These are phyloP conservation scores for Penicillium lividum DNA, from an alignment of 495 filamentous ascomycete genomes.

Conservation along the genomic window DNA sequence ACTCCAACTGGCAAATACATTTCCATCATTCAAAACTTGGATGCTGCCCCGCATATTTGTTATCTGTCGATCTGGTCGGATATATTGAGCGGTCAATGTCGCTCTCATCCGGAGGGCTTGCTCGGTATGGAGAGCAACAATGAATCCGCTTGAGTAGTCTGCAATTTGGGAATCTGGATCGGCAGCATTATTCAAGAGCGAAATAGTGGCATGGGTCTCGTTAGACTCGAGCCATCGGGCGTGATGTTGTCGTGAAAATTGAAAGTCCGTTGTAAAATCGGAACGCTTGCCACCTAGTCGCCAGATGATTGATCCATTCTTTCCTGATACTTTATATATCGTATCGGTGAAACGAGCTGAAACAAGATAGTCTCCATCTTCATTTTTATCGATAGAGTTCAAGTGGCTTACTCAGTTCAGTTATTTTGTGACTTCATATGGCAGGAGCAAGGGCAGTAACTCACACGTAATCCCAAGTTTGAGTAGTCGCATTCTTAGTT, in stretches of 20 bases:
- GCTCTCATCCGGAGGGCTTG: constrained; percentile 45
- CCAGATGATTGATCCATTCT: constrained; percentile 54
- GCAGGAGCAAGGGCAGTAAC: too few species aligned
- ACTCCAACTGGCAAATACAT: constrained; percentile 51
- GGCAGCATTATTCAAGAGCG: constrained; percentile 46
- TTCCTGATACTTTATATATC: constrained; percentile 49
- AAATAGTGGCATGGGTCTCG: constrained; percentile 35
- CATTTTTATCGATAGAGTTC: constrained; percentile 51
- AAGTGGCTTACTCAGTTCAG: too few species aligned
- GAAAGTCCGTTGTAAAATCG: constrained; percentile 30
- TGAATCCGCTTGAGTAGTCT: constrained; percentile 28
- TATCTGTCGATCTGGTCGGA: constrained; percentile 36
- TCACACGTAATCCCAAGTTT: too few species aligned
- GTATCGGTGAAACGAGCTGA: constrained; percentile 48
- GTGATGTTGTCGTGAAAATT: constrained; percentile 55
- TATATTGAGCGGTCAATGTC: constrained; percentile 27
- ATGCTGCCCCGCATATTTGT: constrained; percentile 53
- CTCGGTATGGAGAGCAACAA: constrained; percentile 12
- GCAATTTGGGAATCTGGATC: too few species aligned
- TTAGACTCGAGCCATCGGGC: constrained; percentile 41
- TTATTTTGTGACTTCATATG: too few species aligned
- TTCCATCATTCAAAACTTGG: constrained; percentile 47
- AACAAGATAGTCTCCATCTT: constrained; percentile 49
- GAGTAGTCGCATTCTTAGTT: too few species aligned
- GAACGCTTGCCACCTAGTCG: constrained; percentile 43